Evolutionary conservation across 768 basidiomycete species (phyloP).

Genomic region (Pisolithus sp.): DNA sequence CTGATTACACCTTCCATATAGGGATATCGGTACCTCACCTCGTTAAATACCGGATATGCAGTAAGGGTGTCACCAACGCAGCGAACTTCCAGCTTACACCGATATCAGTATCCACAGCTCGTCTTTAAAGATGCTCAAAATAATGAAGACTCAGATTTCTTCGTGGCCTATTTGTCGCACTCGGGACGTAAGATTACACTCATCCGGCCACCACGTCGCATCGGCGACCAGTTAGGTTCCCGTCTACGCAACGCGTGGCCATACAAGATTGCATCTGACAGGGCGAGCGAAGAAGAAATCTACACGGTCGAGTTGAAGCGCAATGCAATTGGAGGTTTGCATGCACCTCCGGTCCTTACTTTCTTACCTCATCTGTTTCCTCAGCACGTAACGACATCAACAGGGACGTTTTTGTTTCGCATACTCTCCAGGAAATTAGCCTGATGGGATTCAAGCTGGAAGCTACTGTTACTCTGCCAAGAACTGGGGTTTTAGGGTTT

Average conservation of each 20-base stretch:
- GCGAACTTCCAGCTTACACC: conserved; percentile 7
- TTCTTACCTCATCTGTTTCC: conserved; percentile 2
- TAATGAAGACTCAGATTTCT: conserved; percentile 50
- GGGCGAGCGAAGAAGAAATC: conserved; percentile 43
- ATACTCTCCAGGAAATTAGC: conserved; percentile 54
- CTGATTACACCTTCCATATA: conserved; percentile 23
- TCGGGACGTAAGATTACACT: conserved; percentile 50
- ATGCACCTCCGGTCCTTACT: not conserved
- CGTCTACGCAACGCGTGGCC: conserved; percentile 37
- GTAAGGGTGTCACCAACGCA: conserved; percentile 30
- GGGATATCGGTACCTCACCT: conserved; percentile 68
- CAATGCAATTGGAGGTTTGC: conserved; percentile 29
- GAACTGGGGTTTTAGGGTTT: conserved; percentile 31
- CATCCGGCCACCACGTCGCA: conserved; percentile 34
- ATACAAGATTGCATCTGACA: conserved; percentile 34
- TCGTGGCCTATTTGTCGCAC: conserved; percentile 58
- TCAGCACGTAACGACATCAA: conserved; percentile 41
- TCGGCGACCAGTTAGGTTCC: conserved; percentile 33
- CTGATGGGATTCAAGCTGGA: conserved; percentile 56
- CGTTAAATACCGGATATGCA: conserved; percentile 48
- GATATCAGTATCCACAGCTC: conserved; percentile 51
- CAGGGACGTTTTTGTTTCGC: conserved; percentile 51
- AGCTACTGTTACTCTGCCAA: conserved; percentile 57
- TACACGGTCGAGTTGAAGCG: conserved; percentile 53
- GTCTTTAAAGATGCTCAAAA: conserved; percentile 52